phyloP scores from a whole-genome alignment of 176 grass and related monocot genomes.

The Aegilops umbellulata region DNA sequence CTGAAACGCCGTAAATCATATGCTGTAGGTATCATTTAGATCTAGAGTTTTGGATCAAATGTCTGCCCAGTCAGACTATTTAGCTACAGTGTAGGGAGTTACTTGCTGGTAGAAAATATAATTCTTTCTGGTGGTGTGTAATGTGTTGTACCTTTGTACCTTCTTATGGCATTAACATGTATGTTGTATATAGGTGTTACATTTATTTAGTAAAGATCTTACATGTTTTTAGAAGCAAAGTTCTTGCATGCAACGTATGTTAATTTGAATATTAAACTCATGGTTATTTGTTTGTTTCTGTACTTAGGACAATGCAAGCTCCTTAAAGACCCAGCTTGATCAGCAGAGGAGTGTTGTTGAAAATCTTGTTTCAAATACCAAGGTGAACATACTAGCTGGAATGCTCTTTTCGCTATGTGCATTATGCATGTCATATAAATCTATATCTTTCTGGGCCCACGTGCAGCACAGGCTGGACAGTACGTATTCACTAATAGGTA shows the following conservation, averaged over 20 bases:
- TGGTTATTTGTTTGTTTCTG: background rate
- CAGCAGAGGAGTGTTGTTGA: conserved; percentile 94
- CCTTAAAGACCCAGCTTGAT: conserved; percentile 86
- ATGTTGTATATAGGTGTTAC: background rate
- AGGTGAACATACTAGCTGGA: conserved; percentile 44
- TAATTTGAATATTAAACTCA: conserved; percentile 24
- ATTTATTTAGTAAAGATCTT: background rate
- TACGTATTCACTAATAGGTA: background rate
- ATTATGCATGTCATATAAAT: background rate
- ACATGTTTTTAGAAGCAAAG: background rate
- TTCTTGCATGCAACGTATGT: background rate
- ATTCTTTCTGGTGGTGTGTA: background rate
- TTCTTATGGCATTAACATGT: background rate
- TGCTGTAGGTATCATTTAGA: conserved; percentile 74
- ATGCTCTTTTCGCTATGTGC: background rate
- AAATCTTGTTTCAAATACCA: conserved; percentile 89
- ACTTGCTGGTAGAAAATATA: background rate
- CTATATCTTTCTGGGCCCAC: background rate
- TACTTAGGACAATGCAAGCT: conserved; percentile 85
- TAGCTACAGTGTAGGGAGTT: conserved; percentile 7
- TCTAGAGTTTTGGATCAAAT: background rate
- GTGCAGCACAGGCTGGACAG: background rate
- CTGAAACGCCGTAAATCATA: conserved; percentile 98
- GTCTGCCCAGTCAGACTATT: background rate
- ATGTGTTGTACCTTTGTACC: background rate